Evolutionary conservation across 2,329 filamentous ascomycete genomes (phyloP), one percentile per base, ranked within the genome.

Genomic region (Epicoccum nigrum): DNA sequence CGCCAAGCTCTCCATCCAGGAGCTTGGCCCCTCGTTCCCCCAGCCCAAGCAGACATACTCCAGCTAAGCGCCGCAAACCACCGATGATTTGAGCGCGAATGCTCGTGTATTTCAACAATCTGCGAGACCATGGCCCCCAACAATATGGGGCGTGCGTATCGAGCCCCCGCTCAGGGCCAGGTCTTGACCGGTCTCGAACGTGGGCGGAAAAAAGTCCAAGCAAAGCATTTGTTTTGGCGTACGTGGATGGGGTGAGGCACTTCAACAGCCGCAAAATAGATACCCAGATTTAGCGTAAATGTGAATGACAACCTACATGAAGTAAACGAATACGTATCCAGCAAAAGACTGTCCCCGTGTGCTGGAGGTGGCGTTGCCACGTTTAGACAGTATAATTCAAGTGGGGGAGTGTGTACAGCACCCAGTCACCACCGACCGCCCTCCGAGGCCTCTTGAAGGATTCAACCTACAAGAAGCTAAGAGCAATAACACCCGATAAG

Each of bases 1-100:
- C 62, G 94, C 94, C 41, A 88, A 88, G 70, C 81, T 96, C 69
- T 94, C 92, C 82, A 93, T 99, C 74, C 87, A 93, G 80, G 92
- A 97, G 79, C 81, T 97, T 66, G 94, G 94, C 67, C 92, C 93
- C 77, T 94, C 92, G 88, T 97, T 67, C 62, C 74, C 74, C 15
- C 64, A 59, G 53, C 73, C 73, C 25, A 74, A 72, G 63, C 73
- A 75, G 63, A 72, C 70, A 31, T 76, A 76, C 65, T 56, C 59
- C 27, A 69, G 64, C 56, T 75, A 73, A 66, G 54, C 63, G 58
- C 53, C 48, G 32, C 49, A 56, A 49, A 38, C 46, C 48, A n/a
- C 31, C 23, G 47, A 15, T 20, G 50, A 45, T 54, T 62, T 25
- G 68, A 71, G 70, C 65, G 63, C 59, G 48, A 61, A 58, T 58